Conservation (phyloP, 2,329 filamentous ascomycete species). For the Aspergillus ruber region DNA sequence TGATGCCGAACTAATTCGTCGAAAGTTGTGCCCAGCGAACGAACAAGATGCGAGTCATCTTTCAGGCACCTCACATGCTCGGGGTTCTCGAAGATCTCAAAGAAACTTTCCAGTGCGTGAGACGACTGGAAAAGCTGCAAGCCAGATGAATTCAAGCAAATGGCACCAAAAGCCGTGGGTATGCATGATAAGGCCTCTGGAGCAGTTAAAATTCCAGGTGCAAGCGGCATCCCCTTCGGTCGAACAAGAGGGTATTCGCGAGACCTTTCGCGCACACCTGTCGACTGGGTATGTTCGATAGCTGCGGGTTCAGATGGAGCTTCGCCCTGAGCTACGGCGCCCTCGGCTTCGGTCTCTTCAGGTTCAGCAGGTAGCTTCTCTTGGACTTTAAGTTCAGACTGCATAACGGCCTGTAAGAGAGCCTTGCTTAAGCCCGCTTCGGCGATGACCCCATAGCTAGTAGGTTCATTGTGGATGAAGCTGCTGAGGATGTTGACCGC, state of each 20-base stretch:
- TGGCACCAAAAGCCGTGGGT: constrained; percentile 82
- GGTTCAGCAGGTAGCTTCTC: constrained; percentile 25
- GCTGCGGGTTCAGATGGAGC: constrained; percentile 26
- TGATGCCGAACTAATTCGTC: constrained; percentile 95
- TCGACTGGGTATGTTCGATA: constrained; percentile 15
- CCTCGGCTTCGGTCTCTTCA: constrained; percentile 14
- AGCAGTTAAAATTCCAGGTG: constrained; percentile 74
- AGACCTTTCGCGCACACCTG: constrained; percentile 13
- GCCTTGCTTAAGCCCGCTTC: constrained; percentile 86
- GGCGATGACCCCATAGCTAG: constrained; percentile 90
- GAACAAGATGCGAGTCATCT: constrained; percentile 64
- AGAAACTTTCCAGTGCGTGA: constrained; percentile 73
- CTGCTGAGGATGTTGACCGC: constrained; percentile 86
- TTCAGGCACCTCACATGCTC: constrained; percentile 81
- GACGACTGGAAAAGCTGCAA: constrained; percentile 83
- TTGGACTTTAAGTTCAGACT: constrained; percentile 30
- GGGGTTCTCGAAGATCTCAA: constrained; percentile 94
- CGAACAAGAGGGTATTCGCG: constrained; percentile 27
- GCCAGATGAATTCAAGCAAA: constrained; percentile 82
- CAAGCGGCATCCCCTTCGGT: constrained; percentile 35
- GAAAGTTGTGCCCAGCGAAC: constrained; percentile 72
- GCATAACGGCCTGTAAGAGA: constrained; percentile 73
- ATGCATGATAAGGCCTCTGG: constrained; percentile 82
- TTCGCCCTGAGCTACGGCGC: constrained; percentile 2
- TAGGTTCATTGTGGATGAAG: constrained; percentile 98